Base-by-base conservation (phyloP, 345 rosid species). In the Microthlaspi erraticum region DNA sequence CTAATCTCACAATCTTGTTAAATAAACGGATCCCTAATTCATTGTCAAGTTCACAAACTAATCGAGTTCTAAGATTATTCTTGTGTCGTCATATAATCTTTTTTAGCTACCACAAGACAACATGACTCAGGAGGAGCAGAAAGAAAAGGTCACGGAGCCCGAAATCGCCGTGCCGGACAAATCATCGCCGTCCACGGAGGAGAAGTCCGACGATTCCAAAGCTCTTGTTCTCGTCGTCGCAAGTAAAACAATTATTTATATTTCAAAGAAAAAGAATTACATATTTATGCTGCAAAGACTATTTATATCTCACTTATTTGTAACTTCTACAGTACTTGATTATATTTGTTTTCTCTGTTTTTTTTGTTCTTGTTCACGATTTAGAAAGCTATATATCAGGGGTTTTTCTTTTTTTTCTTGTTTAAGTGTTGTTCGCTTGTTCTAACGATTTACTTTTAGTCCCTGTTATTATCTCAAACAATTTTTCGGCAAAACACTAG, bases 71-170 rank as follows among this genome's bases (percentile, higher is more conserved):
- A 38, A 34, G 39, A 50, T 36, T 29, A 26, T 37, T 54, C 3
- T 37, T 64, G 2, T 5, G n/a, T 52, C n/a, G 23, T 34, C 10
- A 56, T 34, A 4, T 44, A 16, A 54, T 29, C 33, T 65, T 16
- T 16, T 29, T 39, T 65, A 45, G 43, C 39, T 23, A 54, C 23
- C 14, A 34, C 16, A 23, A 16, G 36, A 16, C 33, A 19, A 33
- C 49, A 74, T 74, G 78, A 60, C 78, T 52, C 63, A 66, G 52
- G 78, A 67, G 29, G 78, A 67, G 43, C 68, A 66, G 63, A 44
- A 43, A 36, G 60, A 60, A 55, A 68, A 43, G 14, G 69, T 9
- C 17, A 37, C 36, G 12, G 57, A 51, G 50, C 13, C 73, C 5
- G 10, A 60, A 48, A 39, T 44, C 23, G 1, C n/a, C 26, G 51